phyloP scores from a whole-genome alignment of 371 early-diverging fungal genomes.

The Blakeslea trispora region DNA sequence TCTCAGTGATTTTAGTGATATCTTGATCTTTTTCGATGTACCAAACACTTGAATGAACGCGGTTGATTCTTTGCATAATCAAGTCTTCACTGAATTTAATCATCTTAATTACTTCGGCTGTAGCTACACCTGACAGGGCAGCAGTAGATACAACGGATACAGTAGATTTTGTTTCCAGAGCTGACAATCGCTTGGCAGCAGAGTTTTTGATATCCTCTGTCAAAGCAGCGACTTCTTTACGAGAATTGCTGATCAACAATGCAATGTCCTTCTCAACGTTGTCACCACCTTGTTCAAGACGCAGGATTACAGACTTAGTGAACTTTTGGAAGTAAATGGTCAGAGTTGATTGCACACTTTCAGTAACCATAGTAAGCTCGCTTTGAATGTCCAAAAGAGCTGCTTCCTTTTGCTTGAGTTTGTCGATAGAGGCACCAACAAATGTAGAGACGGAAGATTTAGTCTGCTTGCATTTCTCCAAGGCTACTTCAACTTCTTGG shows the following conservation, averaged over 20 bases:
- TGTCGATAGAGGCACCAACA: constrained; percentile 27
- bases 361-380: constrained; percentile 21
- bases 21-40: constrained; percentile 24
- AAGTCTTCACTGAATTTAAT: constrained; percentile 23
- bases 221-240: constrained; percentile 20
- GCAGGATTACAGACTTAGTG: constrained; percentile 17
- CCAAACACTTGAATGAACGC: constrained; percentile 27
- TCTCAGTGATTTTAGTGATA: constrained; percentile 17
- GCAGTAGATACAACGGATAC: constrained; percentile 22
- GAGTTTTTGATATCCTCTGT: constrained; percentile 20
- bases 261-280: constrained; percentile 30
- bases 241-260: constrained; percentile 22
- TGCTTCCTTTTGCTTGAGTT: constrained; percentile 28
- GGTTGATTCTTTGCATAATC: constrained; percentile 24
- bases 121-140: constrained; percentile 29
- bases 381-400: constrained; percentile 29
- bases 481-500: constrained; percentile 26
- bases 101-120: constrained; percentile 23
- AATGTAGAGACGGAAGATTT: constrained; percentile 8
- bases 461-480: constrained; percentile 29
- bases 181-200: constrained; percentile 29
- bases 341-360: constrained; percentile 24
- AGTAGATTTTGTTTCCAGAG: constrained; percentile 31
- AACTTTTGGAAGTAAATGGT: constrained; percentile 28
- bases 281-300: constrained; percentile 28